Percentiles rank a stretch among this genome's conserved stretches.
phyloP scores from a whole-genome alignment of 2,329 filamentous ascomycete genomes.

The Trichoderma endophyticum region DNA sequence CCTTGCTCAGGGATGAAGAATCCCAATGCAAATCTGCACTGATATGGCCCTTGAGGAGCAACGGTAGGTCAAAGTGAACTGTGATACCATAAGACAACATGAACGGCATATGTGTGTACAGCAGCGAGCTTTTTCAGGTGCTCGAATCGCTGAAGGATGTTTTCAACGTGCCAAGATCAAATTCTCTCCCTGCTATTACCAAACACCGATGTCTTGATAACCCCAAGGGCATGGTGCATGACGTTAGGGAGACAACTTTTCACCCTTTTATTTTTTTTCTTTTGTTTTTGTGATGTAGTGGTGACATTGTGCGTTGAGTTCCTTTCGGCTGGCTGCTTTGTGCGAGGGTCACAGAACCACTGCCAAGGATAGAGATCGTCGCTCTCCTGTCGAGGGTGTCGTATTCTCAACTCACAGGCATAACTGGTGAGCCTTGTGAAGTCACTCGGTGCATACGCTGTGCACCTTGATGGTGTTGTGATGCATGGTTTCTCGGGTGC shows the following conservation, averaged over 20 bases:
- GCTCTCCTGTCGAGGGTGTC: background rate
- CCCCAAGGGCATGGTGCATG: constrained; percentile 51
- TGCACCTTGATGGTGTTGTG: background rate
- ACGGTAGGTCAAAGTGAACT: background rate
- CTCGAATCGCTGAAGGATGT: constrained; percentile 56
- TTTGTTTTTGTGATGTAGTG: background rate
- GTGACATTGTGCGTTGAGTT: background rate
- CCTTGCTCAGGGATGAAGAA: background rate
- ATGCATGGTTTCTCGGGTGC: background rate
- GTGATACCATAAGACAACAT: constrained; percentile 20
- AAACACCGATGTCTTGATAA: constrained; percentile 48
- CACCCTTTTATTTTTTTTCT: background rate
- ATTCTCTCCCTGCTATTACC: constrained; percentile 52
- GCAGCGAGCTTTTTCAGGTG: constrained; percentile 48
- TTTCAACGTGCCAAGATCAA: constrained; percentile 54
- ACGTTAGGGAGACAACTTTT: constrained; percentile 48
- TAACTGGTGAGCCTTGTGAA: background rate
- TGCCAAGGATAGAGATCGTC: constrained; percentile 3
- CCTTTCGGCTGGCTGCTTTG: background rate
- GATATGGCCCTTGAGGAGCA: background rate
- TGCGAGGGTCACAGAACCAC: background rate
- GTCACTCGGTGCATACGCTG: background rate
- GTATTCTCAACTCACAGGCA: background rate
- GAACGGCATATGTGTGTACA: constrained; percentile 58
- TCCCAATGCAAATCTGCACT: background rate